These are phyloP conservation scores for Cynara cardunculus DNA, from an alignment of 129 eudicot species.

Conservation along the genomic window DNA sequence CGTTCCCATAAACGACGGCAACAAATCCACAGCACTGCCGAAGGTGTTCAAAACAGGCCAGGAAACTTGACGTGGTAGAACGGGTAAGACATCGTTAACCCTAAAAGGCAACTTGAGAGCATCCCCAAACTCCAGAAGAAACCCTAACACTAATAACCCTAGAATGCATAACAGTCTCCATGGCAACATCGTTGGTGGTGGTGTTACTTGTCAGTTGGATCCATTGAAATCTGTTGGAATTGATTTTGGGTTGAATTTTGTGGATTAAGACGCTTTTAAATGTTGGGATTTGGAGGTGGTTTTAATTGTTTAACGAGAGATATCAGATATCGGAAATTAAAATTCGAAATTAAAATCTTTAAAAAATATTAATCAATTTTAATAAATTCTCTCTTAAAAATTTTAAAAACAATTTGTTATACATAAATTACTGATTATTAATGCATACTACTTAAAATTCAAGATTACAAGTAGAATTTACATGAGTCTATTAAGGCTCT, in stretches of 20 bases:
- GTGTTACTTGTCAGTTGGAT: neutral
- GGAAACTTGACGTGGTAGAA: constrained; percentile 74
- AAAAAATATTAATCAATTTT: too few species aligned
- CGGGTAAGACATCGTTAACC: constrained; percentile 74
- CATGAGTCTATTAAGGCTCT: too few species aligned
- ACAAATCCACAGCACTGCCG: constrained; percentile 84
- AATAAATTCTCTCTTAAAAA: too few species aligned
- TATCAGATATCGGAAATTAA: too few species aligned
- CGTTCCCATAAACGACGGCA: constrained; percentile 88
- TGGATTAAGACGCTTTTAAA: neutral
- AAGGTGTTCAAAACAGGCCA: constrained; percentile 82
- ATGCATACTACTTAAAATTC: too few species aligned
- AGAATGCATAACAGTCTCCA: constrained; percentile 25
- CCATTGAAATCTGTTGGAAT: neutral
- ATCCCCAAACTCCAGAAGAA: constrained; percentile 38
- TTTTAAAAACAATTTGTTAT: too few species aligned
- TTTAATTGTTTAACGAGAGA: too few species aligned
- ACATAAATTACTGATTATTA: too few species aligned
- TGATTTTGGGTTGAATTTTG: neutral
- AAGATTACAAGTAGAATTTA: too few species aligned
- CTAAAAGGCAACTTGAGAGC: constrained; percentile 75
- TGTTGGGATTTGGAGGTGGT: neutral
- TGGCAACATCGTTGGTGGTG: constrained; percentile 23
- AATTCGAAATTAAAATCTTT: too few species aligned
- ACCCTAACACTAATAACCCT: constrained; percentile 49